Conservation (phyloP, 805 yeast species). For the Candida pseudoglaebosa region DNA sequence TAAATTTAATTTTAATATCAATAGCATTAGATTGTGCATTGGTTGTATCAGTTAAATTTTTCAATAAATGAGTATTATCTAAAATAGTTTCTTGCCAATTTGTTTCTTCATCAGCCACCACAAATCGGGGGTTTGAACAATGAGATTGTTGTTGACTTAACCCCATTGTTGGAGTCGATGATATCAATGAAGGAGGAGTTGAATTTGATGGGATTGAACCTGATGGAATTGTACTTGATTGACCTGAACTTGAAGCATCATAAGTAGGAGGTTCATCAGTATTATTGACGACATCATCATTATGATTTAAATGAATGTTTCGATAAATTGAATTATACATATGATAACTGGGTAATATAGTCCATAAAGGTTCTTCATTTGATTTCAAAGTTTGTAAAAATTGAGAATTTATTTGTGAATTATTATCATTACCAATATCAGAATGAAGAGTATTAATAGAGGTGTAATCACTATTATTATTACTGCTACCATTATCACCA, state of each 20-base stretch:
- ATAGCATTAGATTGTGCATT: constrained; percentile 24
- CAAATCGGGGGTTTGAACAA: constrained; percentile 10
- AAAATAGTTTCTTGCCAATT: constrained; percentile 36
- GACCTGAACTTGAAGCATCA: background rate
- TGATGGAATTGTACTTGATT: background rate
- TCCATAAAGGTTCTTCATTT: constrained; percentile 19
- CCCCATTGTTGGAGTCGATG: background rate
- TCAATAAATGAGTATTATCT: constrained; percentile 33
- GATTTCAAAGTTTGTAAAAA: background rate
- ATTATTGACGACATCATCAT: constrained; percentile 10
- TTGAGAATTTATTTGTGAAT: too few species aligned
- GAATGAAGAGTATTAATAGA: too few species aligned
- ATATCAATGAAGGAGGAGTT: background rate
- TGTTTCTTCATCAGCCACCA: constrained; percentile 33
- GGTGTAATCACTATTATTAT: background rate
- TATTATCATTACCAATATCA: too few species aligned
- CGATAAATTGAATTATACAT: constrained; percentile 18
- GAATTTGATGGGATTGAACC: constrained; percentile 4
- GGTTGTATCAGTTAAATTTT: constrained; percentile 26
- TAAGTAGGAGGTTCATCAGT: constrained; percentile 8
- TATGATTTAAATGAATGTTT: constrained; percentile 11
- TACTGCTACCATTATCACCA: too few species aligned
- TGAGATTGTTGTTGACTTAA: constrained; percentile 4
- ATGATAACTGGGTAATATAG: constrained; percentile 37
- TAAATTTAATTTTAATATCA: constrained; percentile 26